A percentile compares a stretch with the other conserved stretches of the same genome.
phyloP scores from a whole-genome alignment of 192 early-diverging fungal genomes.

The Rhizophagus sp. region DNA sequence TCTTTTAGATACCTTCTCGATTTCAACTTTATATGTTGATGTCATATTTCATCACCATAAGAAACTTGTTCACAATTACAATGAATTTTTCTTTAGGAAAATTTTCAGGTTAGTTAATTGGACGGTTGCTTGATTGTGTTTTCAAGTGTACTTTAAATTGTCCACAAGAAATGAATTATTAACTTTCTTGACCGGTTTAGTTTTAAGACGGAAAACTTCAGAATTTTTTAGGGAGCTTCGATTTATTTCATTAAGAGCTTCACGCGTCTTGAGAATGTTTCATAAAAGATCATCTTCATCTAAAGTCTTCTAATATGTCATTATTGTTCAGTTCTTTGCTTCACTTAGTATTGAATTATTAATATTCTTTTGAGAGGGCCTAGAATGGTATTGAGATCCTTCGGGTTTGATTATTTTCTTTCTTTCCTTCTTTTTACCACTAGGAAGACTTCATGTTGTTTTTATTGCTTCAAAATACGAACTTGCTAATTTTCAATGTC shows the following conservation, averaged over 20 bases:
- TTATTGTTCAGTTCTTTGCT: neutral
- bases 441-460: constrained; percentile 8
- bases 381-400: constrained; percentile 3
- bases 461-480: neutral
- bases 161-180: neutral
- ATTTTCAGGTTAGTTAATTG: neutral
- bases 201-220: constrained; percentile 1
- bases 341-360: constrained; percentile 4
- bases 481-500: constrained; percentile 23
- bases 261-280: constrained; percentile 8
- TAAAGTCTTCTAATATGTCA: neutral
- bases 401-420: neutral
- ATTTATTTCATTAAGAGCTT: constrained; percentile 3
- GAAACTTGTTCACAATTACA: no score
- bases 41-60: no score
- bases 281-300: neutral
- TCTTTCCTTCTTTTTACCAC: neutral
- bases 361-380: neutral
- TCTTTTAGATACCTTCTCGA: no score
- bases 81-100: no score
- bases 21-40: no score
- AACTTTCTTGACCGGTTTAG: neutral
- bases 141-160: neutral
- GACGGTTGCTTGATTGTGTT: neutral
- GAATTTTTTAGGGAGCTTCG: neutral